Conservation (phyloP, 495 filamentous ascomycete species). For the Tuber umbilicatum region DNA sequence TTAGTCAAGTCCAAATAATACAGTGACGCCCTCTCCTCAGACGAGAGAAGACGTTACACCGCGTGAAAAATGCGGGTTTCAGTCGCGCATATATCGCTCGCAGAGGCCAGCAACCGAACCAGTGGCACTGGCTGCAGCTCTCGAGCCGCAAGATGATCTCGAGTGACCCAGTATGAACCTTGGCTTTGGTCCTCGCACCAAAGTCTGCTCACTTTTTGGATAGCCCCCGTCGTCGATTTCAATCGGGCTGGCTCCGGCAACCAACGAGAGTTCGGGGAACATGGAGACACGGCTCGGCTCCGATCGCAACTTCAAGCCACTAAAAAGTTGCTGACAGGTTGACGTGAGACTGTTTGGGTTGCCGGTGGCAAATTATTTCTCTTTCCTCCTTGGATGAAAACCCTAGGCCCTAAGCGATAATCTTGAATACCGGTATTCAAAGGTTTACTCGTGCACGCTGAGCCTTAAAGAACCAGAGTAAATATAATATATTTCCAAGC, state of each 20-base stretch:
- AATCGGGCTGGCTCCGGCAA: not conserved
- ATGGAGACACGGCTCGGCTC: not conserved
- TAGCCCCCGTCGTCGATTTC: not conserved
- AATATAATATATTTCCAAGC: slow-evolving; percentile 12
- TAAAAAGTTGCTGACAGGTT: not conserved
- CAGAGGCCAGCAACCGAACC: not conserved
- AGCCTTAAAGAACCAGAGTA: slow-evolving; percentile 21
- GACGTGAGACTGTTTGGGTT: not conserved
- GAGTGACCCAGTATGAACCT: not conserved
- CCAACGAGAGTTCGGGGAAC: not conserved
- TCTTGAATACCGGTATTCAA: not conserved
- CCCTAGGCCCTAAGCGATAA: not conserved
- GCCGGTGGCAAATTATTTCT: not conserved
- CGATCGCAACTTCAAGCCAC: not conserved
- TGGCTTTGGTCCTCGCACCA: not conserved
- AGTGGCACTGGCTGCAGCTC: not conserved
- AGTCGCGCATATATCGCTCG: not conserved
- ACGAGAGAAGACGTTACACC: not conserved
- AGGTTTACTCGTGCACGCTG: not conserved
- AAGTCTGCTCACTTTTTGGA: not conserved
- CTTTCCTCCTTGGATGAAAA: not conserved
- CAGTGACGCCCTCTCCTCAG: not conserved
- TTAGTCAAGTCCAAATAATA: not conserved
- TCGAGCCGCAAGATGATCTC: not conserved
- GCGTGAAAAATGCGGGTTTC: not conserved